Conservation (phyloP, 495 filamentous ascomycete genomes). For the Aspergillus leporis region DNA sequence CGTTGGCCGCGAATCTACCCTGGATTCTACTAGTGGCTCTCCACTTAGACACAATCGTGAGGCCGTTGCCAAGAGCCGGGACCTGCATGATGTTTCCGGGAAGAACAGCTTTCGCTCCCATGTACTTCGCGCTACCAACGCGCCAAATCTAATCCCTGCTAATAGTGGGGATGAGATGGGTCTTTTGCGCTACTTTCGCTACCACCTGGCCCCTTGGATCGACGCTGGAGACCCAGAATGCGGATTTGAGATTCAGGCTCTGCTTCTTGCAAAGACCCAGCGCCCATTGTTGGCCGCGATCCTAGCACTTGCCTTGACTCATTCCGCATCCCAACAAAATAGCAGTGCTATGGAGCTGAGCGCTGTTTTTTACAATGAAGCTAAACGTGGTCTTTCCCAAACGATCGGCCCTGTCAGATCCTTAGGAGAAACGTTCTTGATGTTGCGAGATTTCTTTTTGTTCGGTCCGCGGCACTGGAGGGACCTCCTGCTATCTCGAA, state of each 20-base stretch:
- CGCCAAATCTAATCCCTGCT: background rate
- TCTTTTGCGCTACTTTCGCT: background rate
- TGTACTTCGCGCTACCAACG: background rate
- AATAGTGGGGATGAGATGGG: background rate
- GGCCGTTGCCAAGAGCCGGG: background rate
- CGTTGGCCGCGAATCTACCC: background rate
- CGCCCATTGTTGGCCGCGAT: background rate
- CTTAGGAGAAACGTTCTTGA: background rate
- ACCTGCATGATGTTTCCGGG: background rate
- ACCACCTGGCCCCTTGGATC: background rate
- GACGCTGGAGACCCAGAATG: slow-evolving; percentile 1
- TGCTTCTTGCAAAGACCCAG: background rate
- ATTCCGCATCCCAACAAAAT: background rate
- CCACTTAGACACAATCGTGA: background rate
- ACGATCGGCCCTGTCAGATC: background rate
- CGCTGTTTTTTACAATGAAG: background rate
- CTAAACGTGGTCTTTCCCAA: background rate
- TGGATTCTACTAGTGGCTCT: background rate
- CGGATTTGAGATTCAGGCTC: background rate
- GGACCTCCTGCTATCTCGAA: background rate
- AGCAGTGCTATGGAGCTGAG: background rate
- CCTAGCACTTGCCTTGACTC: background rate
- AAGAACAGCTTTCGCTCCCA: background rate
- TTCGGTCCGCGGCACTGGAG: background rate
- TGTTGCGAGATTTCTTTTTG: background rate